Evolutionary conservation across 148 eudicot species (phyloP), one percentile per base, ranked within the genome.

Genomic region (Spergularia marina): DNA sequence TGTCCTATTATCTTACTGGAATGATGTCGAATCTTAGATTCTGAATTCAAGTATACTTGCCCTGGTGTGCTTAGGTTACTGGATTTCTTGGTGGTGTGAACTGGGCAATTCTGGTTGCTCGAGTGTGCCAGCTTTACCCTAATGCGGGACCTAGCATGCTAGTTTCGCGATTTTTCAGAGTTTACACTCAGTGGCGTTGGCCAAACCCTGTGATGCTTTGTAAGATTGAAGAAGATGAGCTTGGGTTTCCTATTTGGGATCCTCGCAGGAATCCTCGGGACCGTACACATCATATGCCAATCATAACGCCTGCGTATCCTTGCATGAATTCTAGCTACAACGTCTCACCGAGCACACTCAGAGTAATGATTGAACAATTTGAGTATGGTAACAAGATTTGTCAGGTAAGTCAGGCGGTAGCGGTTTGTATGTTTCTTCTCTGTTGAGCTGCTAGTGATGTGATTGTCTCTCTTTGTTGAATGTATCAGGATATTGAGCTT

Each of bases 51-150:
- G 14, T 49, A 2, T 12, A 4, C 68, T 66, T 14, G n/a, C 57
- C 5, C 10, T 40, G 69, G 70, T 78, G 70, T 78, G 64, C 21
- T 68, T 72, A 94, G 98, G 92, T 94, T 70, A 91, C 91, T 73
- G 98, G 98, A 65, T 94, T 91, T 85, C 93, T 94, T 74, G 98
- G 98, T 76, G 98, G 98, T 23, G 97, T 94, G 53, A 94, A 90
- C 74, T 94, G 94, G 97, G 98, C 98, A 11, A 84, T 94, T 74
- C 97, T 94, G 59, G 98, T 94, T 16, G 98, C 98, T 75, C 83
- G 91, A 25, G 89, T 94, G 16, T 91, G 94, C 70, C 98, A 94
- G 82, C 87, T 94, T 61, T 94, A 94, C 79, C 98, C 98, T 52
- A 90, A 90, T 83, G 98, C 97, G 55, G 80, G 81, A 30, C 98